Evolutionary conservation across 768 basidiomycete genomes (phyloP), one percentile per base, ranked within the genome.

Genomic region (Leccinum boreale): DNA sequence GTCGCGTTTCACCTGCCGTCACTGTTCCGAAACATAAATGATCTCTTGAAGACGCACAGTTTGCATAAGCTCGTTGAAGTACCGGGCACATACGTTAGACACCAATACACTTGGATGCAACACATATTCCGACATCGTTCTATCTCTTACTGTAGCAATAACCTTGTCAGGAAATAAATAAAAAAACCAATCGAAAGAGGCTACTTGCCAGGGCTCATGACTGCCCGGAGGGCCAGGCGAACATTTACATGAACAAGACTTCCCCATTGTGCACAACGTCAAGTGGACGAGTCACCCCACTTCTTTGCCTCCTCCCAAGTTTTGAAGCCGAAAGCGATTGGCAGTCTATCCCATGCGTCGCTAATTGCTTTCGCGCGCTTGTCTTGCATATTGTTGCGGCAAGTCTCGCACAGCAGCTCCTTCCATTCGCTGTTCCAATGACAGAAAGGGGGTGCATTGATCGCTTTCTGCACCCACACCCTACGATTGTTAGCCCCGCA

Each of bases 1-100:
- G 12, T 77, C 81, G 9, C 29, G 29, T 83, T 78, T 63, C 71
- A 69, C 35, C 63, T 82, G 1, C 70, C 78, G 0, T 79, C 79
- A 2, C 58, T 81, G 4, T 66, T 83, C 58, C 69, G 64, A 9
- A 74, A 74, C 57, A 62, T 82, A 42, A 57, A 63, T 2, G 50
- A 62, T 19, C 64, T 75, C 28, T 65, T 80, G 24, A 31, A 31
- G 31, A 31, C 31, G 31, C 12, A 33, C 31, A 29, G 9, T 29
- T 10, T 29, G 10, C 29, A 29, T 29, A 29, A 4, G 11, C 12
- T 31, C 12, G 11, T 31, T 31, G 4, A 31, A 31, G 31, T 31
- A 31, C 28, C 9, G 28, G 28, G 10, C 28, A 29, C 28, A 29
- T 31, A 31, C 31, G 31, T 31, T 31, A 11, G 12, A 31, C 31